Evolutionary conservation across 495 filamentous ascomycete genomes (phyloP), one percentile per base, ranked within the genome.

Genomic region (Hyphodiscus hymeniophilus): DNA sequence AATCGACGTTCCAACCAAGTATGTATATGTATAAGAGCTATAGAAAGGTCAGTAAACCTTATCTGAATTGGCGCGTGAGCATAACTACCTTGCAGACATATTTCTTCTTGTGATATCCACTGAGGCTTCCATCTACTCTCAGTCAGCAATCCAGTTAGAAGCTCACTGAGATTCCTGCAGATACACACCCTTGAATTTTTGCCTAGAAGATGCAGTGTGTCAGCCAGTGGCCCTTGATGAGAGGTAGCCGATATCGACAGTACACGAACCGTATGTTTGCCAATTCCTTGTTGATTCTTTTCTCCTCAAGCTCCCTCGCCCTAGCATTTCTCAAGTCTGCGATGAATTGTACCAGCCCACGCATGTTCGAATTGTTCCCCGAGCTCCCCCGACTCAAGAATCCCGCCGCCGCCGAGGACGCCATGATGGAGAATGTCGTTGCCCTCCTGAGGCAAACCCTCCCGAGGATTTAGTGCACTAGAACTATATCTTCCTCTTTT

Each of bases 51-150:
- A 72, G 64, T 40, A 23, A n/a, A 0, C 5, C 8, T 0, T 12
- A 18, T 21, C 21, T 32, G 16, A 18, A 7, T 15, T n/a, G 22
- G 15, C 2, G 11, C 26, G 10, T 28, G 20, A 12, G 26, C 38
- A 21, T 7, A 39, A 34, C 8, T 69, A 84, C 81, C 75, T 98
- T 98, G 85, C 94, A 99, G 38, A 99, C 94, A 62, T 99, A 99
- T 85, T 99, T 99, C 77, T 99, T 99, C 76, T 94, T 95, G 67
- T 95, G 87, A 59, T 99, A 99, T 42, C 94, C 94, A 66, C 83
- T 94, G 22, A 97, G 69, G 62, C 73, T 85, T 32, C 89, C 90
- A 64, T 90, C 84, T 81, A 74, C 38, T 42, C 36, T 49, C 39
- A 20, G 41, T 43, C 31, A 43, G 41, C 26, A 10, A 21, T 12